These are phyloP conservation scores for Hyphopichia buzzinii DNA, from an alignment of 1,139 yeast species.

Conservation along the genomic window DNA sequence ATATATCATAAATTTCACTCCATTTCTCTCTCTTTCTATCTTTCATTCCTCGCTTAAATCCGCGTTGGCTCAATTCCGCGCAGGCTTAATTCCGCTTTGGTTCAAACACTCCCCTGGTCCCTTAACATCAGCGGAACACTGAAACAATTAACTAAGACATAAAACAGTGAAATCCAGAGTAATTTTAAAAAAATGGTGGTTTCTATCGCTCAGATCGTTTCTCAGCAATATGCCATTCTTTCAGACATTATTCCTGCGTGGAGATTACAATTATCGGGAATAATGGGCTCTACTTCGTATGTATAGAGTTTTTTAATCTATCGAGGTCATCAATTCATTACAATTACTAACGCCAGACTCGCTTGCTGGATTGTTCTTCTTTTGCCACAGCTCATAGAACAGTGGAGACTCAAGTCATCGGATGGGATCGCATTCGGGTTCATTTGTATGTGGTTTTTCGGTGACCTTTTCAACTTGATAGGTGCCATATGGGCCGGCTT, in stretches of 20 bases:
- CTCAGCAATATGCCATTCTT: background rate
- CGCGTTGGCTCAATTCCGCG: too few species aligned
- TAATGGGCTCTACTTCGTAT: conserved; percentile 64
- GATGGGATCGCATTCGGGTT: conserved; percentile 78
- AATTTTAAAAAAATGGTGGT: too few species aligned
- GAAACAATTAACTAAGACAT: too few species aligned
- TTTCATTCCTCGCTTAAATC: too few species aligned
- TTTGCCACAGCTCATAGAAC: conserved; percentile 78
- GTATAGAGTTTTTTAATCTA: conserved; percentile 12
- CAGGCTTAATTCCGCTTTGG: too few species aligned
- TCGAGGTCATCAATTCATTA: background rate
- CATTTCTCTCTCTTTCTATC: too few species aligned
- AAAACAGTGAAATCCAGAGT: too few species aligned
- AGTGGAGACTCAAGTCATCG: conserved; percentile 74
- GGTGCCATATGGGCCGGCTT: conserved; percentile 74
- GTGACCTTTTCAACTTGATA: conserved; percentile 64
- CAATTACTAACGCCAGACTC: conserved; percentile 31
- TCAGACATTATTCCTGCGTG: conserved; percentile 10
- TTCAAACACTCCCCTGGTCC: too few species aligned
- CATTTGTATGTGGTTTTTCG: conserved; percentile 68
- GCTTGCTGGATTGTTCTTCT: conserved; percentile 83
- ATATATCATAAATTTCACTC: too few species aligned
- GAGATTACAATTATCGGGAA: conserved; percentile 51
- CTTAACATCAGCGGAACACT: too few species aligned
- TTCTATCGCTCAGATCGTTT: background rate